Evolutionary conservation across 352 stramenopile species (phyloP), one percentile per base, ranked within the genome.

Genomic region (Pilasporangium apinafurcum): DNA sequence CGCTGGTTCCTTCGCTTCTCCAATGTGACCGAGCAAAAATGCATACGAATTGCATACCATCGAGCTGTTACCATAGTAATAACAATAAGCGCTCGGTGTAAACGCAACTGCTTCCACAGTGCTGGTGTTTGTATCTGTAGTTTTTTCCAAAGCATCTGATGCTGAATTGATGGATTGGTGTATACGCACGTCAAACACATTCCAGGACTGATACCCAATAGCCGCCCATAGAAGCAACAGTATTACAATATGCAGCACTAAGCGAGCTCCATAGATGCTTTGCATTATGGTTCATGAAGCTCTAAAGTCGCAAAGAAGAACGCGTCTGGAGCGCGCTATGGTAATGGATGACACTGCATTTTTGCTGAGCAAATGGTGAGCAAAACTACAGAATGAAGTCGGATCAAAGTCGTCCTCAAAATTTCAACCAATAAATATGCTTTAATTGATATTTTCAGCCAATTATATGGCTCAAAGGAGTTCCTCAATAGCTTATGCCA

Each of bases 11-110:
- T 25, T 27, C 5, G 48, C 40, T 27, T 51, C 51, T 14, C 56
- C 54, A n/a, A 74, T 31, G 27, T 64, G 58, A 8, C 57, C 58
- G 31, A 75, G 51, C 27, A 75, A 27, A 31, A 64, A 81, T 3
- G 65, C 55, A 34, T 69, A 69, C 38, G 42, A 36, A 13, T 74
- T 55, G 32, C 73, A 86, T 8, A 59, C 54, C 8, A 47, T 60
- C 20, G 42, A 62, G 14, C 68, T 53, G n/a, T 64, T 69, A 32
- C 7, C 33, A 14, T 59, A 45, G 8, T 53, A 45, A 2, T 83
- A 22, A 31, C 74, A 86, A 44, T 79, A 75, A 25, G 59, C 62
- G 12, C 48, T 49, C 0, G 74, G 74, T 9, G 74, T 51, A 9
- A 86, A 70, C 18, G 58, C 48, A 12, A 83, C 53, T 20, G 57